Evolutionary conservation across 2,329 filamentous ascomycete species (phyloP), one percentile per base, ranked within the genome.

Genomic region (Pseudovirgaria hyperparasitica): DNA sequence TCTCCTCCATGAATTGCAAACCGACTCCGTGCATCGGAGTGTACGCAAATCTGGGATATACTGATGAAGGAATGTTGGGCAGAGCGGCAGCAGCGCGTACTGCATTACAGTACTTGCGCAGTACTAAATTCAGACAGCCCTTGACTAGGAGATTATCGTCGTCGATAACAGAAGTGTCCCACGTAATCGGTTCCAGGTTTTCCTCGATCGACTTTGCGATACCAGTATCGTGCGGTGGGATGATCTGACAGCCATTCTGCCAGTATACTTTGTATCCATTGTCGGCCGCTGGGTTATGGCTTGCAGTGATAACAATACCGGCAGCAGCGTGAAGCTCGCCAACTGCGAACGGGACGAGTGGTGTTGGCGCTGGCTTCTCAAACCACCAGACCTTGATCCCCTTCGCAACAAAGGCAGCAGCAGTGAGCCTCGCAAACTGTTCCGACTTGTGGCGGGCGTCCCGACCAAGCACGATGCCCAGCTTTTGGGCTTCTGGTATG

Each of bases 261-360:
- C 68, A 74, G 51, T 76, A 77, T 6, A 77, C 72, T 51, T 77
- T 77, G 52, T 76, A 76, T 12, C 72, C 72, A 42, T 76, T 76
- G 43, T 76, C 71, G 38, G 65, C 57, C 23, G 69, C 65, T 9
- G 72, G 71, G 38, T 77, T 76, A 47, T 75, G 71, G 40, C 69
- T 74, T 17, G 72, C 72, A 9, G 72, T 77, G 19, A 77, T 62
- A 71, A 77, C 76, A 16, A 77, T 57, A 12, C 72, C 72, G 22
- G 68, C 72, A 4, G 58, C 63, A 17, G 71, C 68, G 19, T 55
- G 48, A 29, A 70, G 55, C 29, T 63, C 48, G 5, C 54, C 57
- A 17, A 77, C 65, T 3, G 65, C 64, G 43, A 74, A 77, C 1
- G 72, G 68, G 6, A 77, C 70, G 26, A 74, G 54, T 2, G 72